These are phyloP conservation scores for Aspergillus novoparasiticus DNA, from an alignment of 2,329 filamentous ascomycete genomes.

Conservation along the genomic window DNA sequence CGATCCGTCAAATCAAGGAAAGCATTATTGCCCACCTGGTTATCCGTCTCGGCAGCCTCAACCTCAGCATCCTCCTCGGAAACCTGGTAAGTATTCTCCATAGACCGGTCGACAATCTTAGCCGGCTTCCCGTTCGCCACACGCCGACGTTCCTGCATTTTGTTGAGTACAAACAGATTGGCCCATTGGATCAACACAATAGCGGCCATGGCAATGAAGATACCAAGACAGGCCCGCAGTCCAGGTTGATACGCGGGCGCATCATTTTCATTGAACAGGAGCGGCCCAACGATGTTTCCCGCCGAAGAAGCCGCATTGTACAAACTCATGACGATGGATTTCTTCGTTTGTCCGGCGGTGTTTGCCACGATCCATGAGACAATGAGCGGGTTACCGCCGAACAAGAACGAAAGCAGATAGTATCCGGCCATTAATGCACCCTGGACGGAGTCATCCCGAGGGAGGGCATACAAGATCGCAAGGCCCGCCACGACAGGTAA, in stretches of 20 bases:
- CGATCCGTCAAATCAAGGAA: constrained; percentile 65
- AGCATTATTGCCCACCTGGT: constrained; percentile 52
- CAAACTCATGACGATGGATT: constrained; percentile 64
- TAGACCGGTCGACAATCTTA: constrained; percentile 61
- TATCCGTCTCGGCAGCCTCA: constrained; percentile 17
- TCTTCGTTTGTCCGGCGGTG: constrained; percentile 69
- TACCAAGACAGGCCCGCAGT: constrained; percentile 53
- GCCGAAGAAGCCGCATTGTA: constrained; percentile 65
- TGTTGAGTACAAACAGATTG: constrained; percentile 58
- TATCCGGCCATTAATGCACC: constrained; percentile 61
- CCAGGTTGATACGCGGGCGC: constrained; percentile 62
- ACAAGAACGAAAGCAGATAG: constrained; percentile 68
- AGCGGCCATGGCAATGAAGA: constrained; percentile 53
- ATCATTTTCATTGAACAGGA: constrained; percentile 62
- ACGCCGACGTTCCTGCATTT: constrained; percentile 56
- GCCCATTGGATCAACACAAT: constrained; percentile 57
- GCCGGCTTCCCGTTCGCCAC: constrained; percentile 63
- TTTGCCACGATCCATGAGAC: constrained; percentile 71
- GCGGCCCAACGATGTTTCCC: constrained; percentile 68
- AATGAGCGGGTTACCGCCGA: constrained; percentile 66
- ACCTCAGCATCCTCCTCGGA: constrained; percentile 18
- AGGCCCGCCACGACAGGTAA: constrained; percentile 63
- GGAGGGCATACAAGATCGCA: constrained; percentile 58
- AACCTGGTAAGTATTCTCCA: constrained; percentile 57
- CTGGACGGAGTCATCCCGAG: constrained; percentile 45